Base-by-base conservation (phyloP, 164 flowering plant species). In the Magnolia kwangsiensis region DNA sequence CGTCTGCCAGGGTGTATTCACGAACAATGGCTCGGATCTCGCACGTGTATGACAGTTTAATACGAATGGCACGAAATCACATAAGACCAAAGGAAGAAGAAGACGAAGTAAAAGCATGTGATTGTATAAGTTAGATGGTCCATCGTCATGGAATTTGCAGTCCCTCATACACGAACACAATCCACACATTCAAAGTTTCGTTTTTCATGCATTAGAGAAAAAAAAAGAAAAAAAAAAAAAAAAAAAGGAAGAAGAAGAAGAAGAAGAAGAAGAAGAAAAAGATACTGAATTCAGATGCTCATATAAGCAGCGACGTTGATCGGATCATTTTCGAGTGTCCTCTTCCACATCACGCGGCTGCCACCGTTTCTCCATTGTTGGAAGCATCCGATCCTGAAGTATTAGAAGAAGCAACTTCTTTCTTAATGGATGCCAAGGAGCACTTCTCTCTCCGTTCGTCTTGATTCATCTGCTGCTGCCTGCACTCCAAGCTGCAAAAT, bases 391-490 rank as follows among this genome's bases (percentile, higher is more conserved):
- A 55, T 11, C 61, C 76, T 9, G 86, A 50, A 69, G 71, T 80
- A 19, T 80, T 64, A 19, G 82, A 13, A 10, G 84, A 13, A 0
- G 86, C 50, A 8, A 63, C 80, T 50, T 80, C 81, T 68, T 74
- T 73, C 73, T 73, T 73, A 80, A 80, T 84, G 6, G 90, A 84
- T n/a, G 81, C 78, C 71, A 84, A n/a, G 0, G 85, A 83, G 66
- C 90, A 87, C 83, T 87, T 87, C 73, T 87, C 90, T 71, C 84
- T 85, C 74, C 82, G 80, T 80, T 90, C 90, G 74, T 90, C 93
- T 24, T 77, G 81, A 59, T 81, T 87, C 87, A 90, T 88, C 75
- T 87, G 90, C 14, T 85, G 86, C 51, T 89, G 90, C 84, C 94
- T 77, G 82, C 90, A 89, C 76, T 90, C 92, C 49, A 78, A 80